Conservation (phyloP, 768 basidiomycete genomes). For the Phylloporus scabripes region DNA sequence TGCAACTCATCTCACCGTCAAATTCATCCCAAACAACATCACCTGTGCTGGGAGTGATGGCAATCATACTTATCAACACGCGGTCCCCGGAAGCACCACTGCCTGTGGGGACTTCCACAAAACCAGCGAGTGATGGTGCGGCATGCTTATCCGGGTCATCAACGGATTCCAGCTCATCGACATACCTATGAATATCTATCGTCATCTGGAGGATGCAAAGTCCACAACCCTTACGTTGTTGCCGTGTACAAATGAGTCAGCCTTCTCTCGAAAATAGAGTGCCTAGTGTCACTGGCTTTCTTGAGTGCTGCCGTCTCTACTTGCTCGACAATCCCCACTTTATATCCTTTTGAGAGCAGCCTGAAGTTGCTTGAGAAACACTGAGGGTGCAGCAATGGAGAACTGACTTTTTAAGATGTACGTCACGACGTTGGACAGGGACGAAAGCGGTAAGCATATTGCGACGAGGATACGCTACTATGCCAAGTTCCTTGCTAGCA, state of each 20-base stretch:
- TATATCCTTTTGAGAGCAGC: constrained; percentile 70
- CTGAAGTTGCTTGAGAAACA: constrained; percentile 30
- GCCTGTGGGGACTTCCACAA: constrained; percentile 47
- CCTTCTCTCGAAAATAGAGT: constrained; percentile 65
- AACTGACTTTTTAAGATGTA: constrained; percentile 70
- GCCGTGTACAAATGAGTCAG: constrained; percentile 80
- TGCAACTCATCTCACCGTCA: constrained; percentile 44
- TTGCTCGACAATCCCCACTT: constrained; percentile 81
- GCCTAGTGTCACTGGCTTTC: constrained; percentile 71
- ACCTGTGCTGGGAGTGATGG: constrained; percentile 81
- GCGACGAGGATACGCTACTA: constrained; percentile 63
- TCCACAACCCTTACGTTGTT: constrained; percentile 57
- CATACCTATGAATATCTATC: constrained; percentile 49
- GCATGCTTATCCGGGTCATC: constrained; percentile 54
- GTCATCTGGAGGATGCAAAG: background rate
- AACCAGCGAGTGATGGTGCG: constrained; percentile 65
- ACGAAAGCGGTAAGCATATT: constrained; percentile 76
- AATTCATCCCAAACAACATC: constrained; percentile 94
- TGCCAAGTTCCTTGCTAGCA: constrained; percentile 72
- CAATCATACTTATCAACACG: constrained; percentile 64
- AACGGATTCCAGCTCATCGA: constrained; percentile 70
- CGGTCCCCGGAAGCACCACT: constrained; percentile 20
- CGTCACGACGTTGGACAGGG: constrained; percentile 58
- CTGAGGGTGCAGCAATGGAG: background rate
- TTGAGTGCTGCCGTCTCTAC: constrained; percentile 87